Percentiles rank a stretch among this genome's conserved stretches.
Evolutionary conservation across 2,329 filamentous ascomycete species (phyloP).

Genomic region (Aureobasidium sp.): DNA sequence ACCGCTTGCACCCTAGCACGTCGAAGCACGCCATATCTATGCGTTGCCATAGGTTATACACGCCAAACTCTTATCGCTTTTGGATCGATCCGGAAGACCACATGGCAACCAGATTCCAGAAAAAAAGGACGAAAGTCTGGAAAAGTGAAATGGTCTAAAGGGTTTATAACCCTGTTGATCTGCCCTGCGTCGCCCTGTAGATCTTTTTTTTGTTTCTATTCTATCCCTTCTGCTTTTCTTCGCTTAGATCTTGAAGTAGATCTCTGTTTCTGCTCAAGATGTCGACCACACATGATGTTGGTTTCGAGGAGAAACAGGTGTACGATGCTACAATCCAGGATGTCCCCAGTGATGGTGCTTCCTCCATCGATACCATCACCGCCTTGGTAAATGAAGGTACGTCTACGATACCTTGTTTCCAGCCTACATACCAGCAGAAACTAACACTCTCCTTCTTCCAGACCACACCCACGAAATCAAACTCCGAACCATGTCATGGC

Average conservation of each 20-base stretch:
- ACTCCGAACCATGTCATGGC: slow-evolving; percentile 48
- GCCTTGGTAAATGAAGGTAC: slow-evolving; percentile 28
- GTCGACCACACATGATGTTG: neutral
- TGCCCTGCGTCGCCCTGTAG: neutral
- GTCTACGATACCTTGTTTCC: no score
- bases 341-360: slow-evolving; percentile 17
- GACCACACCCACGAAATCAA: slow-evolving; percentile 46
- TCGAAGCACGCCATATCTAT: slow-evolving; percentile 7
- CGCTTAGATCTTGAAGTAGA: neutral
- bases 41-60: neutral
- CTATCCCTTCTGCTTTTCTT: neutral
- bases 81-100: neutral
- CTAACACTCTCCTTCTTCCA: slow-evolving; percentile 12
- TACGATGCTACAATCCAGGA: slow-evolving; percentile 16
- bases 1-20: neutral
- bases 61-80: neutral
- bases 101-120: no score
- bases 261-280: neutral
- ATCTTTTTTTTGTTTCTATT: neutral
- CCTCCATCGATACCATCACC: slow-evolving; percentile 22
- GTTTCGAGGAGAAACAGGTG: slow-evolving; percentile 4
- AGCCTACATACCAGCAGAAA: no score
- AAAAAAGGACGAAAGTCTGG: neutral
- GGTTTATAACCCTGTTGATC: neutral
- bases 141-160: neutral